A percentile compares a stretch with the other conserved stretches of the same genome.
Evolutionary conservation across 2,329 filamentous ascomycete genomes (phyloP).

Genomic region (Aureobasidium uvarum): DNA sequence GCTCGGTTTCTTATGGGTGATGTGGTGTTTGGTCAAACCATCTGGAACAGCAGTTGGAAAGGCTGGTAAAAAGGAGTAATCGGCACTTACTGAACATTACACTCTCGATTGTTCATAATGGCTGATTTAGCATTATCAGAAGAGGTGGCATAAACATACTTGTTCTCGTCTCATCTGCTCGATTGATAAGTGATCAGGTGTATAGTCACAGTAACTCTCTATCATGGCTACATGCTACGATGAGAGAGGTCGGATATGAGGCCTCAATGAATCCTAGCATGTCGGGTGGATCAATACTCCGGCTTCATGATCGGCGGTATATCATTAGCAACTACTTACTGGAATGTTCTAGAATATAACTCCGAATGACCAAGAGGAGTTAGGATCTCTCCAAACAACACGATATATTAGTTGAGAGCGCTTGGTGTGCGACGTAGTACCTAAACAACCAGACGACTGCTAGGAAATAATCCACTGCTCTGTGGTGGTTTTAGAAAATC

Average conservation of each 20-base stretch:
- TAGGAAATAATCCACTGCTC: neutral
- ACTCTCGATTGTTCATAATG: neutral
- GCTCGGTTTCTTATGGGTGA: constrained; percentile 47
- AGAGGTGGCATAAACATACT: neutral
- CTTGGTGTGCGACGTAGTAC: neutral
- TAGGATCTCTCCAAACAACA: neutral
- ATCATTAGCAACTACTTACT: neutral
- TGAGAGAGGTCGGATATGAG: neutral
- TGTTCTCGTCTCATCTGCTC: no score
- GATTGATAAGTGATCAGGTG: no score
- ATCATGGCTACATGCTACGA: neutral
- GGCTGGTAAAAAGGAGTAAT: neutral
- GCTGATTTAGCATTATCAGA: neutral
- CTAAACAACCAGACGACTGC: neutral
- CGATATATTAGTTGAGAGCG: neutral
- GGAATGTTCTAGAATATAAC: constrained; percentile 8
- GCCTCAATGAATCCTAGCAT: neutral
- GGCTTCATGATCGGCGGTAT: neutral
- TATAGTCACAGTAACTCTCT: no score
- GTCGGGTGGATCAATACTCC: neutral
- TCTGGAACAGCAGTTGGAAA: neutral
- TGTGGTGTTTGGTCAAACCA: constrained; percentile 35
- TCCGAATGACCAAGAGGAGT: neutral
- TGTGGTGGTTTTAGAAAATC: neutral
- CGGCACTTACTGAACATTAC: no score